Conservation (phyloP, 2,329 filamentous ascomycete genomes). For the Ascochyta clinopodiicola region DNA sequence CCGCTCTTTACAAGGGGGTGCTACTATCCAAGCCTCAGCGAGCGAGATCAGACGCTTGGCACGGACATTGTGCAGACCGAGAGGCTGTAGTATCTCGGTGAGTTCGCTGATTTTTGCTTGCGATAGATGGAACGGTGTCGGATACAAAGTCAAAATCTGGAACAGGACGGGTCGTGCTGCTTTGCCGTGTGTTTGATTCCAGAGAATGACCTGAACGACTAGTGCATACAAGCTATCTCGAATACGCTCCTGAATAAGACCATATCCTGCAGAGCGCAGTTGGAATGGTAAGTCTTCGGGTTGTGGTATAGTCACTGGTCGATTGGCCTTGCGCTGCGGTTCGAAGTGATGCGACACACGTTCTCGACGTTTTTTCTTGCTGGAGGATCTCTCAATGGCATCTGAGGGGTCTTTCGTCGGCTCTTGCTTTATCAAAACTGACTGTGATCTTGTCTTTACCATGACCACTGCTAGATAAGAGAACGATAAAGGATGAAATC, state of each 20-base stretch:
- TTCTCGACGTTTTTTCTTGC: neutral
- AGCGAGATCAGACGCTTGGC: conserved; percentile 72
- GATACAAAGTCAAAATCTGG: conserved; percentile 70
- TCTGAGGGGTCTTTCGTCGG: neutral
- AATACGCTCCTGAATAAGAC: conserved; percentile 83
- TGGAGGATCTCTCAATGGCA: neutral
- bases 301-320: conserved; percentile 18
- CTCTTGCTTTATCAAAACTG: neutral
- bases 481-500: conserved; percentile 1
- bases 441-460: conserved; percentile 13
- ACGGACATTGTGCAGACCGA: conserved; percentile 53
- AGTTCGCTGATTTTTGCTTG: conserved; percentile 27
- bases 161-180: conserved; percentile 79
- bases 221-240: conserved; percentile 78
- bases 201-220: conserved; percentile 81
- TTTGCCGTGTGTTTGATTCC: conserved; percentile 79
- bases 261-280: conserved; percentile 60
- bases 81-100: conserved; percentile 26
- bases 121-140: conserved; percentile 69
- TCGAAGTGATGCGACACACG: conserved; percentile 9
- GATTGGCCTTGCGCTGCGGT: conserved; percentile 21
- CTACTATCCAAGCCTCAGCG: conserved; percentile 70
- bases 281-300: conserved; percentile 30
- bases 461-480: conserved; percentile 1
- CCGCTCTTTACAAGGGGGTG: conserved; percentile 66